A percentile compares a stretch with the other conserved stretches of the same genome.
Conservation (phyloP, 345 rosid genomes). For the Turnera subulata region DNA sequence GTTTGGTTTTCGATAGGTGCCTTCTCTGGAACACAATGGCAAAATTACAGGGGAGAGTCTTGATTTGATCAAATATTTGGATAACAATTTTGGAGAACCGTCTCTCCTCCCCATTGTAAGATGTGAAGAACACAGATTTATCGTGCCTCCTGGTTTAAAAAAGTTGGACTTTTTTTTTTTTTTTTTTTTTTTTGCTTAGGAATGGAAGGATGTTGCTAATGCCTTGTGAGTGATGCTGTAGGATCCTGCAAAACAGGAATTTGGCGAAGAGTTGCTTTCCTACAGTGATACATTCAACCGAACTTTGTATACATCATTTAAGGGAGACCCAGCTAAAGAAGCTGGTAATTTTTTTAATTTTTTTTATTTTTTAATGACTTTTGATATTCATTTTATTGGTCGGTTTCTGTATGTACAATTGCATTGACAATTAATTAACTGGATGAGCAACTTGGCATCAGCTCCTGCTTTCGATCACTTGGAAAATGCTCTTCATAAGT, state of each 20-base stretch:
- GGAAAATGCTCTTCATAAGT: constrained; percentile 61
- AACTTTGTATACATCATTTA: constrained; percentile 43
- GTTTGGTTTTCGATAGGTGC: constrained; percentile 50
- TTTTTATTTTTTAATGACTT: neutral
- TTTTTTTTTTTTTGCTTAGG: no score
- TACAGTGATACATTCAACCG: constrained; percentile 48
- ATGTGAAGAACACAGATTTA: neutral
- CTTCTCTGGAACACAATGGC: constrained; percentile 87
- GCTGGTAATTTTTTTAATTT: constrained; percentile 36
- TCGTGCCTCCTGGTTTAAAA: no score
- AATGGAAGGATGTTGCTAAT: no score
- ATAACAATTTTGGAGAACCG: constrained; percentile 83
- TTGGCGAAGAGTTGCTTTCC: constrained; percentile 58
- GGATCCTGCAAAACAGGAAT: constrained; percentile 65
- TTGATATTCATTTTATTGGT: neutral
- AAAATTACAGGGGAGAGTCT: constrained; percentile 86
- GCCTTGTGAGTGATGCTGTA: constrained; percentile 25
- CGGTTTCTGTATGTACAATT: neutral
- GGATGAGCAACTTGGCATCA: constrained; percentile 25
- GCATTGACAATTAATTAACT: no score
- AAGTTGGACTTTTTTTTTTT: no score
- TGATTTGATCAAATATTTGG: constrained; percentile 69
- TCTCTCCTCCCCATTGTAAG: constrained; percentile 62
- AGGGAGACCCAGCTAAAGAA: constrained; percentile 54
- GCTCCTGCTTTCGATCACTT: constrained; percentile 68